A percentile compares a stretch with the other conserved stretches of the same genome.
phyloP scores from a whole-genome alignment of 192 early-diverging fungal species.

The Neocallimastix lanati region DNA sequence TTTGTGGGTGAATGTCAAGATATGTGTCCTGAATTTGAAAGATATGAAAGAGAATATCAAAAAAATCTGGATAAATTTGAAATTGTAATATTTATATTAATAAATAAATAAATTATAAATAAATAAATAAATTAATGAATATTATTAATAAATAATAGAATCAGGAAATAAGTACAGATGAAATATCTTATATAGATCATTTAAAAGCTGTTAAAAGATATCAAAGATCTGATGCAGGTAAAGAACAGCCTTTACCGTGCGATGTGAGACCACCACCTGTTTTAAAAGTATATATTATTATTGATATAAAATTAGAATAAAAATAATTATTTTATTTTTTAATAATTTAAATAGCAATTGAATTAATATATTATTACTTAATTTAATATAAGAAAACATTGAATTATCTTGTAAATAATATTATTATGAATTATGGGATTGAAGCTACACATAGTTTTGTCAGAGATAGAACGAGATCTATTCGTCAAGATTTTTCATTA shows the following conservation, averaged over 20 bases:
- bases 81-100: constrained; percentile 30
- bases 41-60: constrained; percentile 62
- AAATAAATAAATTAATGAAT: not conserved
- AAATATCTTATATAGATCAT: constrained; percentile 32
- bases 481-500: constrained; percentile 70
- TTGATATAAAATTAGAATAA: not conserved
- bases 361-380: no score
- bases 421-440: constrained; percentile 34
- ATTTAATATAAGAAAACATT: constrained; percentile 19
- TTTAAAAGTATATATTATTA: constrained; percentile 26
- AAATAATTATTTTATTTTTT: no score
- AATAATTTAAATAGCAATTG: no score
- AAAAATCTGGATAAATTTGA: constrained; percentile 55
- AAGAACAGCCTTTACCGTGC: constrained; percentile 63
- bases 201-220: constrained; percentile 60
- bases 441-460: constrained; percentile 57
- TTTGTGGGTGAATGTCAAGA: constrained; percentile 63
- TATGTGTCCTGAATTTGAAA: constrained; percentile 83
- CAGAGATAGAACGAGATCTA: constrained; percentile 66
- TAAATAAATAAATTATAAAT: not conserved
- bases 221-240: constrained; percentile 66
- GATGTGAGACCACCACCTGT: constrained; percentile 69
- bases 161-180: not conserved
- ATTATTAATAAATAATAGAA: not conserved
- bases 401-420: constrained; percentile 38